Percentiles rank a stretch among this genome's conserved stretches.
These are phyloP conservation scores for Cercospora brassicicola DNA, from an alignment of 2,329 filamentous ascomycete genomes.

Conservation along the genomic window DNA sequence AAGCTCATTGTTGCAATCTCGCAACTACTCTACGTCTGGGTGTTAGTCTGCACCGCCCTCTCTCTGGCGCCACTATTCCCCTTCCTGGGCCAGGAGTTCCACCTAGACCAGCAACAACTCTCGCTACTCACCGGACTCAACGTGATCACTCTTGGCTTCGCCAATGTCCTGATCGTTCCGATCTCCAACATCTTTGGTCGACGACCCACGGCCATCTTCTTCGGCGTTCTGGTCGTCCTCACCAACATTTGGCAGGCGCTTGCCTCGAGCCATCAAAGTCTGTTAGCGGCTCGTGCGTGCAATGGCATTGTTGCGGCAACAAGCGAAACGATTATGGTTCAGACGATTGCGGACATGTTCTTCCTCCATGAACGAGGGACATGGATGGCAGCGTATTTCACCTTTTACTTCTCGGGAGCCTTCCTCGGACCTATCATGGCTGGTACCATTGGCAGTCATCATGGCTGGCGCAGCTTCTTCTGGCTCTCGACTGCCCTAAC, in stretches of 20 bases:
- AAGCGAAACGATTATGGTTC: slow-evolving; percentile 46
- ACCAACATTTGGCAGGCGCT: slow-evolving; percentile 49
- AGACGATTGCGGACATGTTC: slow-evolving; percentile 49
- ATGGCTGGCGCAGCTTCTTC: slow-evolving; percentile 51
- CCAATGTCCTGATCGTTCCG: slow-evolving; percentile 49
- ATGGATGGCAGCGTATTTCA: slow-evolving; percentile 31
- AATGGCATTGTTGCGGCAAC: slow-evolving; percentile 48
- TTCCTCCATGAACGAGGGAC: slow-evolving; percentile 45
- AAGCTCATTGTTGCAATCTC: slow-evolving; percentile 41
- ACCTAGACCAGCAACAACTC: slow-evolving; percentile 45
- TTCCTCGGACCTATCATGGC: slow-evolving; percentile 49
- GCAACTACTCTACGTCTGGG: slow-evolving; percentile 46
- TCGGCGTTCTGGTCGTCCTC: slow-evolving; percentile 44
- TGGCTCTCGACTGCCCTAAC: slow-evolving; percentile 47
- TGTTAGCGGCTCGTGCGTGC: slow-evolving; percentile 47
- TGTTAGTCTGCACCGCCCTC: slow-evolving; percentile 46
- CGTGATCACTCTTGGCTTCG: slow-evolving; percentile 48
- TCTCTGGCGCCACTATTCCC: slow-evolving; percentile 49
- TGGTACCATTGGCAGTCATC: slow-evolving; percentile 43
- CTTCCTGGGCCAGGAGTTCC: slow-evolving; percentile 44
- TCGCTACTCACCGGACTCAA: slow-evolving; percentile 47
- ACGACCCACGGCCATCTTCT: slow-evolving; percentile 43
- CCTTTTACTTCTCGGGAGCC: slow-evolving; percentile 45
- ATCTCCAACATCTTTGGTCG: slow-evolving; percentile 49
- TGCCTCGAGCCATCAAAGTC: slow-evolving; percentile 45